Conservation (phyloP, 1,139 yeast species). For the Magnusiomyces paraingens region DNA sequence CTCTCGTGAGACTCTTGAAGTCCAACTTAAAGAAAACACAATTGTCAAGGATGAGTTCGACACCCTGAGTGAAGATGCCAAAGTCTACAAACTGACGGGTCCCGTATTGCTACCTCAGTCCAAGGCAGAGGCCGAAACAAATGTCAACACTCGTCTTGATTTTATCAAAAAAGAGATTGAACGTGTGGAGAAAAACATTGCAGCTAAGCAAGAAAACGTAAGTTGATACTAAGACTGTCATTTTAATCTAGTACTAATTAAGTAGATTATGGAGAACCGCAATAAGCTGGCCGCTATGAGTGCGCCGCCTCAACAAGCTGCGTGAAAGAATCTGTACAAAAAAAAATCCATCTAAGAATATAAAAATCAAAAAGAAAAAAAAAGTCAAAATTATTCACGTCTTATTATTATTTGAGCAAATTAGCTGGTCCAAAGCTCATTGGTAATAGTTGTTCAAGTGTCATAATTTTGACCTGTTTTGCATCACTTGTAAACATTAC, state of each 20-base stretch:
- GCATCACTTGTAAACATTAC: conserved; percentile 28
- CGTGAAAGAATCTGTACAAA: too few species aligned
- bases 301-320: neutral
- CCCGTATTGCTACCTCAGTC: conserved; percentile 91
- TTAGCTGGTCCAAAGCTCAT: conserved; percentile 82
- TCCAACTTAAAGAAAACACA: conserved; percentile 78
- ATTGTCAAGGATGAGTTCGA: conserved; percentile 54
- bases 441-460: conserved; percentile 64
- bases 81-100: conserved; percentile 83
- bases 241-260: neutral
- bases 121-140: conserved; percentile 66
- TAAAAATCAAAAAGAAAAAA: neutral
- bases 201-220: conserved; percentile 3
- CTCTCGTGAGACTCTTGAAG: conserved; percentile 54
- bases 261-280: neutral
- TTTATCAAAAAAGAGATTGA: conserved; percentile 70
- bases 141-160: conserved; percentile 82
- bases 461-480: conserved; percentile 31
- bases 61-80: conserved; percentile 43
- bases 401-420: conserved; percentile 27
- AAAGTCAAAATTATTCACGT: neutral
- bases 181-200: conserved; percentile 3
- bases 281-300: neutral
- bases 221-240: neutral
- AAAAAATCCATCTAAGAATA: neutral